Evolutionary conservation across 2,329 filamentous ascomycete species (phyloP).

Genomic region (Mycosphaerella sp.): DNA sequence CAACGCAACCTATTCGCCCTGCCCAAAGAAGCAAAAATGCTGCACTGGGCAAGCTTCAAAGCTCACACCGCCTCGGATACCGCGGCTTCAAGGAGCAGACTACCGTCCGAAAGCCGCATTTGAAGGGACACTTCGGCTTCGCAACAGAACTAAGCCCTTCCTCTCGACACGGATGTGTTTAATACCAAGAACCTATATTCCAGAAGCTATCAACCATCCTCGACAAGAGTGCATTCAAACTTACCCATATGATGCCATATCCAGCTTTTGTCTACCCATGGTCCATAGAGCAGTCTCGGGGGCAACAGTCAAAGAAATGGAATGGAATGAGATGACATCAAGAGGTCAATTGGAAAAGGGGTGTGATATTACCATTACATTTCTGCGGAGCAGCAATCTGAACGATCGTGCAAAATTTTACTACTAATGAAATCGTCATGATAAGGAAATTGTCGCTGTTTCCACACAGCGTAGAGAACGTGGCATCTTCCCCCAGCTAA

Average conservation of each 20-base stretch:
- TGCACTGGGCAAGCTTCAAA: slow-evolving; percentile 44
- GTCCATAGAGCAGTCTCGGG: slow-evolving; percentile 32
- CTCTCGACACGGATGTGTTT: slow-evolving; percentile 36
- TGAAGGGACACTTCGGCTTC: slow-evolving; percentile 55
- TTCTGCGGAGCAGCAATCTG: neutral
- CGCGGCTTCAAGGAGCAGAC: slow-evolving; percentile 50
- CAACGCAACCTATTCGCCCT: slow-evolving; percentile 40
- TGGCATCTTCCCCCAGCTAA: too few relatives aligned
- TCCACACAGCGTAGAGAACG: slow-evolving; percentile 14
- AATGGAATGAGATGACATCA: slow-evolving; percentile 34
- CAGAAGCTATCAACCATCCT: slow-evolving; percentile 23
- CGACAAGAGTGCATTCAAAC: slow-evolving; percentile 12
- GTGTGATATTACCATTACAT: slow-evolving; percentile 27
- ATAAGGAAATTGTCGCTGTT: slow-evolving; percentile 23
- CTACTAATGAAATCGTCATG: neutral
- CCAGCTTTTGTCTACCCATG: slow-evolving; percentile 28
- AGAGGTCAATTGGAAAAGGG: slow-evolving; percentile 32
- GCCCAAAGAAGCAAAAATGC: slow-evolving; percentile 34
- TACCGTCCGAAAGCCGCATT: slow-evolving; percentile 48
- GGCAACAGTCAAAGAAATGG: slow-evolving; percentile 32
- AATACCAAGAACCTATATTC: slow-evolving; percentile 35
- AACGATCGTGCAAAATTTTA: neutral
- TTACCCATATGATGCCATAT: slow-evolving; percentile 13
- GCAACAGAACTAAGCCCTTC: slow-evolving; percentile 48
- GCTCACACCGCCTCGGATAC: slow-evolving; percentile 57